Evolutionary conservation across 371 early-diverging fungal species (phyloP).

Genomic region (Zancudomyces culisetae): DNA sequence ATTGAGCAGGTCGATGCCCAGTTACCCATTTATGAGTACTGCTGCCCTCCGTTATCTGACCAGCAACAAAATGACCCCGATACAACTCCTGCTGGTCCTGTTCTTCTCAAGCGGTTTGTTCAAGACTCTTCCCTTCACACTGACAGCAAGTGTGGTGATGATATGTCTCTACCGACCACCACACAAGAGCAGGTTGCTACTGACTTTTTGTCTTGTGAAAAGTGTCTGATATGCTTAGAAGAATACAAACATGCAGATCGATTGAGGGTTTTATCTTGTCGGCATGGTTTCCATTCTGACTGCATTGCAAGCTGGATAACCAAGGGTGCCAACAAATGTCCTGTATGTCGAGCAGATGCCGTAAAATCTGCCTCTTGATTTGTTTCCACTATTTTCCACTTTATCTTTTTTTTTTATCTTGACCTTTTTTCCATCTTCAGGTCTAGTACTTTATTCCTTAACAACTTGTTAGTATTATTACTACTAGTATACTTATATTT

Average conservation of each 20-base stretch:
- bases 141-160: not conserved
- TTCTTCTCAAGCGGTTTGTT: not conserved
- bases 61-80: not conserved
- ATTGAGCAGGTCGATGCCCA: constrained; percentile 1
- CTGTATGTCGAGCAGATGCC: constrained; percentile 19
- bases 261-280: constrained; percentile 15
- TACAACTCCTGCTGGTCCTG: not conserved
- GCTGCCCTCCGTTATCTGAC: not conserved
- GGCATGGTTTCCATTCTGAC: constrained; percentile 13
- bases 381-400: too few relatives aligned
- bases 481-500: too few relatives aligned
- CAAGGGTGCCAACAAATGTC: constrained; percentile 20
- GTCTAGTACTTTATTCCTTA: too few relatives aligned
- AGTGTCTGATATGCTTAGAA: constrained; percentile 22
- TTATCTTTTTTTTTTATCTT: too few relatives aligned
- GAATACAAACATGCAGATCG: constrained; percentile 11
- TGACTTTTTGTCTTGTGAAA: constrained; percentile 16
- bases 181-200: not conserved
- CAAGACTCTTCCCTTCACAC: not conserved
- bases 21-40: not conserved
- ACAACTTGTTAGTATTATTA: too few relatives aligned
- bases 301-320: constrained; percentile 23
- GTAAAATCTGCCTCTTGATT: constrained; percentile 5
- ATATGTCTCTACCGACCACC: not conserved
- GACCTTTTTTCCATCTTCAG: too few relatives aligned